A percentile compares a stretch with the other conserved stretches of the same genome.
Conservation (phyloP, 441 rosid species). For the Codiaeum variegatum region DNA sequence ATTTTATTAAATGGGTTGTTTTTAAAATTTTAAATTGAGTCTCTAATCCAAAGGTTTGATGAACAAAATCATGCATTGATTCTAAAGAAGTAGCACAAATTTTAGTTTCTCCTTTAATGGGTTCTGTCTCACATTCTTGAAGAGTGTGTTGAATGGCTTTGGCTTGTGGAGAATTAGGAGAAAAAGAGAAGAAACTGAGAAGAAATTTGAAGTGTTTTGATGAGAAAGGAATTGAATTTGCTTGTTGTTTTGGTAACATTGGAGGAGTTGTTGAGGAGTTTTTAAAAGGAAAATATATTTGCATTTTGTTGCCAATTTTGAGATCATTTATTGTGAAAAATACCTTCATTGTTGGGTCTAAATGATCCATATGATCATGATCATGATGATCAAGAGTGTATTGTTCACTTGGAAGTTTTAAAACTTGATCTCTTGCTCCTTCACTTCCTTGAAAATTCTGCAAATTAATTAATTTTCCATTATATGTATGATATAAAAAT, state of each 20-base stretch:
- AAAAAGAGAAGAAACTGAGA: slow-evolving; percentile 35
- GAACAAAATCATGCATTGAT: slow-evolving; percentile 33
- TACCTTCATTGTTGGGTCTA: slow-evolving; percentile 11
- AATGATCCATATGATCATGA: neutral
- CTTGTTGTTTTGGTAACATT: slow-evolving; percentile 32
- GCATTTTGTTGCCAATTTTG: slow-evolving; percentile 28
- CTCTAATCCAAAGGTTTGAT: slow-evolving; percentile 15
- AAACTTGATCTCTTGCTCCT: neutral
- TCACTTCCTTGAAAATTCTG: neutral
- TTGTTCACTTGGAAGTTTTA: slow-evolving; percentile 7
- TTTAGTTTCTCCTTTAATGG: slow-evolving; percentile 40
- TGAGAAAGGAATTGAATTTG: slow-evolving; percentile 46
- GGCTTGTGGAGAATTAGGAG: slow-evolving; percentile 38
- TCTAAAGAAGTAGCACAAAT: slow-evolving; percentile 38
- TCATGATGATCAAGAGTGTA: neutral
- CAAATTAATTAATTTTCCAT: neutral
- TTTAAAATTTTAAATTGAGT: slow-evolving; percentile 17
- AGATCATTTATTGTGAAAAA: slow-evolving; percentile 34
- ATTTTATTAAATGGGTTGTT: slow-evolving; percentile 20
- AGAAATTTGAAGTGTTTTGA: slow-evolving; percentile 29
- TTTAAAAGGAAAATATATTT: slow-evolving; percentile 27
- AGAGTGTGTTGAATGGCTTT: slow-evolving; percentile 37
- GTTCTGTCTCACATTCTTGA: slow-evolving; percentile 27
- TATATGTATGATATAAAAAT: neutral
- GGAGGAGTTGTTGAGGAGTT: slow-evolving; percentile 28